Base-by-base conservation (phyloP, 495 filamentous ascomycete genomes). In the Trichocladium uniseriatum region DNA sequence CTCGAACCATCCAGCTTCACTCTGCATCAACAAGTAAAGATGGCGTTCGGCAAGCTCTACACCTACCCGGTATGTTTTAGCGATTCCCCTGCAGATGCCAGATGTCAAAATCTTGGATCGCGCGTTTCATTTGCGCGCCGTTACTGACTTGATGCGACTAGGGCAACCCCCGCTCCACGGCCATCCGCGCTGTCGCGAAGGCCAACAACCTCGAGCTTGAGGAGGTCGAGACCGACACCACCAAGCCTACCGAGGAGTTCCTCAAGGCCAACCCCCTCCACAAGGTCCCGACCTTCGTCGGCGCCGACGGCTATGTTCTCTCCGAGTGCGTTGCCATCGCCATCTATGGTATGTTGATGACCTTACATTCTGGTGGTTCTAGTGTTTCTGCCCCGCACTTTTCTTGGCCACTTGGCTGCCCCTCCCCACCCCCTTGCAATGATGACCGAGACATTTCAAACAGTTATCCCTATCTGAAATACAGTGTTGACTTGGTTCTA, bases 401-500 rank as follows among this genome's bases (percentile, higher is more conserved):
- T 48, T 2, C 38, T 31, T 20, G 35, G 34, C 45, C 41, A 45
- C 51, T 46, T 36, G 34, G 46, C 51, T 44, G 49, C 37, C 35
- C 27, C n/a, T n/a, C n/a, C n/a, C n/a, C n/a, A n/a, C n/a, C 18
- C 53, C 44, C 15, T 1, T 36, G 36, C 38, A 35, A 82, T 87
- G 88, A 94, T 94, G 89, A 94, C 57, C 63, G 66, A 71, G 76
- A 76, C 72, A 72, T 76, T 72, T 76, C 24, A 45, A 78, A 79
- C 84, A 94, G 90, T 96, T 96, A 96, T 96, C 90, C 90, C 90
- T 96, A 87, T 83, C 90, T 92, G 87, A 96, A 94, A 69, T 65
- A 67, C 70, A 66, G 59, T 91, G 87, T 94, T 86, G 91, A 79
- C 56, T 64, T 70, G 54, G 66, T 73, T 73, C 69, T 76, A 77